Conservation (phyloP, 1,139 yeast species). For the Nadsonia commutata region DNA sequence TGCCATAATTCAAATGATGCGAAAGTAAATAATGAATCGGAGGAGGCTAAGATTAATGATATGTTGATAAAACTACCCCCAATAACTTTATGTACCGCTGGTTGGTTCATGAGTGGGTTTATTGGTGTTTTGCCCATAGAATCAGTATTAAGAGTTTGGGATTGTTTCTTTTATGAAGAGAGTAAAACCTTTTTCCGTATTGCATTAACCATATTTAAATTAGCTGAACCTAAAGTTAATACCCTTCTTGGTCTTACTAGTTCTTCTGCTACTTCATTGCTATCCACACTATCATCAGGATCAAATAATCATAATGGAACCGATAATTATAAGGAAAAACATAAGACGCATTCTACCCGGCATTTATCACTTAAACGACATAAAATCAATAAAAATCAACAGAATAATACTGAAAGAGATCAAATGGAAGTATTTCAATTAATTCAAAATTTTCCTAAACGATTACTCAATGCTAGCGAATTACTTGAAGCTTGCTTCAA, state of each 20-base stretch:
- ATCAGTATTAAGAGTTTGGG: conserved; percentile 83
- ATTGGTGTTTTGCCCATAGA: conserved; percentile 82
- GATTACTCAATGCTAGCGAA: conserved; percentile 51
- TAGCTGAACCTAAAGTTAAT: conserved; percentile 45
- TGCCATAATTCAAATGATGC: conserved; percentile 77
- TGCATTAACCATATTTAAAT: conserved; percentile 67
- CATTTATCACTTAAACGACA: not conserved
- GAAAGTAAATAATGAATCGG: conserved; percentile 94
- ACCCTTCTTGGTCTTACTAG: conserved; percentile 1
- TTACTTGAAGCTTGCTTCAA: conserved; percentile 65
- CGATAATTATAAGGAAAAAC: not conserved
- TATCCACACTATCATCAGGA: not conserved
- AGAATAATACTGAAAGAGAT: conserved; percentile 27
- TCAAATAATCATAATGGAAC: not conserved
- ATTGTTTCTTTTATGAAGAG: conserved; percentile 83
- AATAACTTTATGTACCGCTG: conserved; percentile 79
- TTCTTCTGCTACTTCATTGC: not conserved
- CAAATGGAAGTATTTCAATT: conserved; percentile 81
- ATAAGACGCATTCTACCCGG: not conserved
- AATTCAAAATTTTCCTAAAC: conserved; percentile 70
- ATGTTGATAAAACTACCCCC: conserved; percentile 54
- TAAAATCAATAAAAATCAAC: not conserved
- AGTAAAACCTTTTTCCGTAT: conserved; percentile 75
- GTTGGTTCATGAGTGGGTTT: conserved; percentile 96
- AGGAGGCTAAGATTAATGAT: conserved; percentile 77